Evolutionary conservation across 352 stramenopile genomes (phyloP), one percentile per base, ranked within the genome.

Genomic region (Pythium diclinum): DNA sequence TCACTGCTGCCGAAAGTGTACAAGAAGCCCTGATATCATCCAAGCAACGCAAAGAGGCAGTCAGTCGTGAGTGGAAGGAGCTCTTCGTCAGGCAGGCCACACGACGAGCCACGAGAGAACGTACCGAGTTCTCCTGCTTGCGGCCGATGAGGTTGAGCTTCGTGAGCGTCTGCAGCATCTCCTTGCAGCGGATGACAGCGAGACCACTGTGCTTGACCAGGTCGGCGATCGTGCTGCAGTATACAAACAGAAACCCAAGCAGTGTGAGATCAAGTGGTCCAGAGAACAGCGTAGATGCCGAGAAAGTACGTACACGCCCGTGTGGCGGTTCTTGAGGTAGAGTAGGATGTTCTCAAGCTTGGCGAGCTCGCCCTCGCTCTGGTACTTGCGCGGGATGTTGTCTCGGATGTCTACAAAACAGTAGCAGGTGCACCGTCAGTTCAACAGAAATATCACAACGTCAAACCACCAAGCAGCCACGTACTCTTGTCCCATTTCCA

Each of bases 261-360:
- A 52, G 46, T 5, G 25, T 33, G 6, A 47, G 38, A 52, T 28
- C 14, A n/a, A 28, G 25, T 28, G 25, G 23, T 13, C 30, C 11
- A 74, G 40, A 44, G 34, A 40, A 53, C 25, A 5, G 25, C 25
- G 25, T 28, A 28, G 25, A 28, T 28, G 25, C 25, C 16, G 14
- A 44, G 1, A 13, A 14, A 5, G 3, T 1, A 80, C 83, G 61
- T 76, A 94, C 86, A 94, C 89, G 69, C 84, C 84, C 46, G 71
- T 86, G 38, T 81, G 74, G 9, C 84, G 76, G 61, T 95, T 92
- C 71, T 89, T 91, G 66, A 95, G 81, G 71, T 93, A 92, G 14
- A 93, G 76, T 44, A 95, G 74, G 34, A 95, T 86, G 68, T 85
- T 92, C 68, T 95, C 84, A 36, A 95, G 78, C 65, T 95, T 95